A percentile compares a stretch with the other conserved stretches of the same genome.
phyloP scores from a whole-genome alignment of 73 alveolate species.

The Tetrahymena borealis region DNA sequence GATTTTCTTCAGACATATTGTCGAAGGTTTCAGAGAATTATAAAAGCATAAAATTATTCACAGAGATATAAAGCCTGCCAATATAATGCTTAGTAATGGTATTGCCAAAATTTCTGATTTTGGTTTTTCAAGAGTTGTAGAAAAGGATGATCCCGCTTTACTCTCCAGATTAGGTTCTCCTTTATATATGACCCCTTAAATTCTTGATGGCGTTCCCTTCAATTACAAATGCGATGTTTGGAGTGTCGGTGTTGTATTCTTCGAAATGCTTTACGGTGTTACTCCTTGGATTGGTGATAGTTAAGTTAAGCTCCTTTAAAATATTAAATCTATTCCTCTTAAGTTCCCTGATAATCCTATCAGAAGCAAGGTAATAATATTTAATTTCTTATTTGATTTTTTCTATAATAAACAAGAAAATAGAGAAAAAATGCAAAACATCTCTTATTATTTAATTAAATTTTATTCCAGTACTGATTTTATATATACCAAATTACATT shows the following conservation, averaged over 20 bases:
- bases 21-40: slow-evolving; percentile 36
- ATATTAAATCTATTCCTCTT: slow-evolving; percentile 27
- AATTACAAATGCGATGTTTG: slow-evolving; percentile 46
- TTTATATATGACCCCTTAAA: slow-evolving; percentile 46
- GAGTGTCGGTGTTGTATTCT: slow-evolving; percentile 45
- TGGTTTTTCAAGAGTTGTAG: slow-evolving; percentile 46
- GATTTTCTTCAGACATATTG: slow-evolving; percentile 37
- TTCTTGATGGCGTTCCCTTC: slow-evolving; percentile 40
- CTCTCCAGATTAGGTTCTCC: slow-evolving; percentile 48
- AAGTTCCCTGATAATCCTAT: slow-evolving; percentile 38
- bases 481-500: no score
- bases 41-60: slow-evolving; percentile 41
- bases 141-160: slow-evolving; percentile 41
- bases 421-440: no score
- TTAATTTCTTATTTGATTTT: not conserved
- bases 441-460: no score
- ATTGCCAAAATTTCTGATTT: slow-evolving; percentile 40
- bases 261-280: slow-evolving; percentile 32
- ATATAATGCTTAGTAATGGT: slow-evolving; percentile 33
- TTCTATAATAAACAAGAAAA: no score
- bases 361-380: not conserved
- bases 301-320: slow-evolving; percentile 15
- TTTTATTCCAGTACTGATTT: no score
- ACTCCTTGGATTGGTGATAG: slow-evolving; percentile 44
- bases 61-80: slow-evolving; percentile 44